These are phyloP conservation scores for Amniculicola lignicola DNA, from an alignment of 495 filamentous ascomycete species.

Conservation along the genomic window DNA sequence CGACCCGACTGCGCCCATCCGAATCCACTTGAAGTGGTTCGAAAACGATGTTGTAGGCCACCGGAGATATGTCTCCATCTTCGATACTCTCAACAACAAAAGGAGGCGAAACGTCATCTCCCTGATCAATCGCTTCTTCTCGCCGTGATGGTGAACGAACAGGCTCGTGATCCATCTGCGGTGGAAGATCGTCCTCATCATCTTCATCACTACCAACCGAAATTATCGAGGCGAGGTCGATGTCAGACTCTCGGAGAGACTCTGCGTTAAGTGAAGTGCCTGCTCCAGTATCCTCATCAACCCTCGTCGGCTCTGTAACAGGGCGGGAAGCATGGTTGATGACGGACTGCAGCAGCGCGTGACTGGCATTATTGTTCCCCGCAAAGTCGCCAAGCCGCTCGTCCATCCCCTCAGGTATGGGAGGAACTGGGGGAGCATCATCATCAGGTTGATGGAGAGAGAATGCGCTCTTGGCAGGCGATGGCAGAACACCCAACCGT, in stretches of 20 bases:
- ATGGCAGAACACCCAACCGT: conserved; percentile 29
- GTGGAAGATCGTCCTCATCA: conserved; percentile 25
- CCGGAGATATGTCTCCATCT: conserved; percentile 25
- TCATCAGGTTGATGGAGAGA: conserved; percentile 19
- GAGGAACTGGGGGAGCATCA: conserved; percentile 28
- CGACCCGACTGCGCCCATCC: too few relatives aligned
- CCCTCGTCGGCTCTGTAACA: neutral
- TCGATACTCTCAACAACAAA: neutral
- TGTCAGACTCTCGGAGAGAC: too few relatives aligned
- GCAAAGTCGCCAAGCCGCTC: neutral
- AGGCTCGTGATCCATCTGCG: conserved; percentile 25
- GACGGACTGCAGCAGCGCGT: conserved; percentile 25
- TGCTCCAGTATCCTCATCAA: neutral
- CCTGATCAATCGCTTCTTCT: neutral
- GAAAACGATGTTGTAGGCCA: too few relatives aligned
- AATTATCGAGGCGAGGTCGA: too few relatives aligned
- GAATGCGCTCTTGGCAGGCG: conserved; percentile 31
- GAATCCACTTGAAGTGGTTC: too few relatives aligned
- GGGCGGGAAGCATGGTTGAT: conserved; percentile 27
- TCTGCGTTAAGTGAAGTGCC: too few relatives aligned
- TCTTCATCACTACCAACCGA: neutral
- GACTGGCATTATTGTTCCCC: conserved; percentile 9
- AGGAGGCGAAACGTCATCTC: conserved; percentile 21
- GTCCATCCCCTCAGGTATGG: conserved; percentile 21
- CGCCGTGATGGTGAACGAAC: neutral